These are phyloP conservation scores for Tephrocybe sp. DNA, from an alignment of 768 basidiomycete species.

Conservation along the genomic window DNA sequence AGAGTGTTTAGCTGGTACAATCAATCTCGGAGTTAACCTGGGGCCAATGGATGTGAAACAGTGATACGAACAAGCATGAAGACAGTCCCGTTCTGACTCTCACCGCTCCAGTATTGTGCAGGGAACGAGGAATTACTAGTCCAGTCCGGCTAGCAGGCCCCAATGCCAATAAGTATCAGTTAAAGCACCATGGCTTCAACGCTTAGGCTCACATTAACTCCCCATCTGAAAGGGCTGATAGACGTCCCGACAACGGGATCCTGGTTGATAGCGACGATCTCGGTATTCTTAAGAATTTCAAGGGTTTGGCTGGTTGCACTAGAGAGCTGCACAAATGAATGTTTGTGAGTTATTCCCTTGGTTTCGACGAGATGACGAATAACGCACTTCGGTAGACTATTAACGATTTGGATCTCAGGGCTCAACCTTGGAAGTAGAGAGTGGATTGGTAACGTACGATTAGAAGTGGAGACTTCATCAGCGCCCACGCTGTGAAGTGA, in stretches of 20 bases:
- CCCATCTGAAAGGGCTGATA: constrained; percentile 70
- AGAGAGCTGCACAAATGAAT: constrained; percentile 29
- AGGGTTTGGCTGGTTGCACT: constrained; percentile 47
- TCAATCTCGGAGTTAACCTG: not conserved
- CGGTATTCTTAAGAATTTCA: constrained; percentile 57
- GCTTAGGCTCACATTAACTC: constrained; percentile 46
- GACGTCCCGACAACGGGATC: constrained; percentile 61
- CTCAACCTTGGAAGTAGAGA: not conserved
- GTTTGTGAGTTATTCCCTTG: too few relatives aligned
- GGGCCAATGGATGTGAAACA: not conserved
- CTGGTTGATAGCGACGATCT: constrained; percentile 69
- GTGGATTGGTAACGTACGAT: constrained; percentile 20
- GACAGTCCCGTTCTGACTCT: constrained; percentile 56
- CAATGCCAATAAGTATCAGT: not conserved
- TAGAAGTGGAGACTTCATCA: constrained; percentile 64
- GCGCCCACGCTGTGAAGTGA: constrained; percentile 72
- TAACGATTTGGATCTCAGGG: not conserved
- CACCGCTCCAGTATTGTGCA: constrained; percentile 66
- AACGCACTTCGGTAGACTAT: constrained; percentile 18
- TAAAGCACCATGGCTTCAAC: not conserved
- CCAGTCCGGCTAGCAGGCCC: constrained; percentile 30
- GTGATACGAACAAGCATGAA: constrained; percentile 54
- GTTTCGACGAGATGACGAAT: not conserved
- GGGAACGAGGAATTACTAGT: constrained; percentile 43
- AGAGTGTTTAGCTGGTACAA: constrained; percentile 58